phyloP scores from a whole-genome alignment of 441 rosid genomes.

The Omphalea diandra region DNA sequence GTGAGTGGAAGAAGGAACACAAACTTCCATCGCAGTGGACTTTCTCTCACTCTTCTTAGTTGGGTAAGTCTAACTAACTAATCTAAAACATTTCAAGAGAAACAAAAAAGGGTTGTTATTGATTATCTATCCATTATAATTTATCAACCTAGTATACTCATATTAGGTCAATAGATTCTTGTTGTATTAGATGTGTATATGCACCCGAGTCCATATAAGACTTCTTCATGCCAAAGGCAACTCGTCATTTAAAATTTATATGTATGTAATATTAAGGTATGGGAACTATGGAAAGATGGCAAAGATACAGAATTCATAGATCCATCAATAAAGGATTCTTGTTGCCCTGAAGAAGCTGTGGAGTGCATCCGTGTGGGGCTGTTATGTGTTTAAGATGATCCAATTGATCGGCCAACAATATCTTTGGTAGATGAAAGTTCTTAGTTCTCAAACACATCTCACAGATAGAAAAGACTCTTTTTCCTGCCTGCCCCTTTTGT shows the following conservation, averaged over 20 bases:
- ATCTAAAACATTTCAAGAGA: too few relatives aligned
- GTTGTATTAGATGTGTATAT: too few relatives aligned
- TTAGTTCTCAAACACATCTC: too few relatives aligned
- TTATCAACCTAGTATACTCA: too few relatives aligned
- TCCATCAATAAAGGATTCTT: not conserved
- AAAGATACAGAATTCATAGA: slow-evolving; percentile 7
- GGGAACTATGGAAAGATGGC: slow-evolving; percentile 15
- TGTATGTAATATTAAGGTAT: not conserved
- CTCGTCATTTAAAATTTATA: not conserved
- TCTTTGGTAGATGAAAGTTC: too few relatives aligned
- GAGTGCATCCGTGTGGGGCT: slow-evolving; percentile 10
- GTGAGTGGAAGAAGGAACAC: slow-evolving; percentile 16
- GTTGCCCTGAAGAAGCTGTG: not conserved
- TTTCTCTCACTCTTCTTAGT: slow-evolving; percentile 8
- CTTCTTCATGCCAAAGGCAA: too few relatives aligned
- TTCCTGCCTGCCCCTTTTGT: too few relatives aligned
- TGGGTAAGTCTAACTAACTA: slow-evolving; percentile 17
- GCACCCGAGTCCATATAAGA: too few relatives aligned
- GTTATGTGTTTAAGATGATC: slow-evolving; percentile 9
- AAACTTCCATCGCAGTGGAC: slow-evolving; percentile 17
- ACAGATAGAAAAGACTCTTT: too few relatives aligned
- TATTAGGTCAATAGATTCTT: too few relatives aligned
- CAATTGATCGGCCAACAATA: slow-evolving; percentile 11
- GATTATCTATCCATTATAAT: too few relatives aligned
- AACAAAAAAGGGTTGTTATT: too few relatives aligned